Evolutionary conservation across 208 protist genomes (phyloP).

Genomic region (Acanthamoeba royreba): DNA sequence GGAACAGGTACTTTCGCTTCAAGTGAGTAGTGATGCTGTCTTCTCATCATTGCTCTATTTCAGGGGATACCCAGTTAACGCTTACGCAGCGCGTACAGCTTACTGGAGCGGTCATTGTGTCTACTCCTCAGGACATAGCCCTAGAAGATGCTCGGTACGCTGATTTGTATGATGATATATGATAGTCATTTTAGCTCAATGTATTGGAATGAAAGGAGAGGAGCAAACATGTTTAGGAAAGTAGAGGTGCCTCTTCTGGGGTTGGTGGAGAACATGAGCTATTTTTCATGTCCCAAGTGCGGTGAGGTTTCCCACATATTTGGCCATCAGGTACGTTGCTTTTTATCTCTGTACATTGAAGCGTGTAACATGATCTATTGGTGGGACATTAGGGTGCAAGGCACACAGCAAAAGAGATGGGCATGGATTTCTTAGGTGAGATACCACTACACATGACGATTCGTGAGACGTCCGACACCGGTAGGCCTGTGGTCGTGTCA

Average conservation of each 20-base stretch:
- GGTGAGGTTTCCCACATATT: slow-evolving; percentile 89
- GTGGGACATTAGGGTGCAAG: slow-evolving; percentile 76
- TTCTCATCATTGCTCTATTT: neutral
- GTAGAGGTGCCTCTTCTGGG: slow-evolving; percentile 92
- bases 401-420: slow-evolving; percentile 84
- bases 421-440: slow-evolving; percentile 88
- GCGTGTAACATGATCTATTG: neutral
- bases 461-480: slow-evolving; percentile 88
- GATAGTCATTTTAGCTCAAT: slow-evolving; percentile 55
- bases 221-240: slow-evolving; percentile 90
- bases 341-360: too few relatives aligned
- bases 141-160: slow-evolving; percentile 88
- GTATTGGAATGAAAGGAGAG: slow-evolving; percentile 28
- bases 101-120: slow-evolving; percentile 93
- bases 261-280: slow-evolving; percentile 97
- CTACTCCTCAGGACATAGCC: slow-evolving; percentile 93
- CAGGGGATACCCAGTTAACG: slow-evolving; percentile 76
- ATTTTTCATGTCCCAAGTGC: slow-evolving; percentile 93
- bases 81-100: slow-evolving; percentile 73
- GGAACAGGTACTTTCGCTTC: slow-evolving; percentile 69
- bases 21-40: neutral
- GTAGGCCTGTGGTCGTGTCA: slow-evolving; percentile 82
- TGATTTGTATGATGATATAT: neutral
- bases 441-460: slow-evolving; percentile 90
- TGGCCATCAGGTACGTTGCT: slow-evolving; percentile 69